Conservation (phyloP, 768 basidiomycete species). For the Nidularia pulvinata region DNA sequence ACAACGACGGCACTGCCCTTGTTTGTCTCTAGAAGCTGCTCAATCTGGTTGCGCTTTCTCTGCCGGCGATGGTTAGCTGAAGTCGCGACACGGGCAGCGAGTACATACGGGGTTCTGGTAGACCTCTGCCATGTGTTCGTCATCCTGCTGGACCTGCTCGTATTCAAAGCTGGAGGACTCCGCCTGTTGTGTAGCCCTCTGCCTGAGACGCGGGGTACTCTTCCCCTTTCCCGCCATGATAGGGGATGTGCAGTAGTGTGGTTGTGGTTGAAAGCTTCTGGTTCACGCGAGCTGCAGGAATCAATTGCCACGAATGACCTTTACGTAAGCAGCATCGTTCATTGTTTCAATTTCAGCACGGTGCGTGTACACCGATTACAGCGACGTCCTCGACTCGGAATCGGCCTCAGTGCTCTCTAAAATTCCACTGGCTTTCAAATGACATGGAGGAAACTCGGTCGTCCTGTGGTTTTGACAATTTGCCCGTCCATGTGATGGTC, state of each 20-base stretch:
- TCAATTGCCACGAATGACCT: neutral
- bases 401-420: neutral
- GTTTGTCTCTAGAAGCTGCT: conserved; percentile 61
- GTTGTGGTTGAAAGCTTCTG: neutral
- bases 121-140: conserved; percentile 49
- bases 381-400: no score
- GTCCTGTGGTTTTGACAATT: no score
- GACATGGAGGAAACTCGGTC: no score
- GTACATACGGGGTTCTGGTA: conserved; percentile 49
- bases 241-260: conserved; percentile 14
- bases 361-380: neutral
- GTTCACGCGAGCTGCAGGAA: neutral
- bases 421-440: neutral
- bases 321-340: conserved; percentile 1
- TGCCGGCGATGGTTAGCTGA: conserved; percentile 8
- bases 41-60: conserved; percentile 60
- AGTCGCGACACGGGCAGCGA: neutral
- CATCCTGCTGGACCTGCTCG: conserved; percentile 36
- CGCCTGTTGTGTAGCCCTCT: conserved; percentile 9
- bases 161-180: conserved; percentile 14
- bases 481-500: no score
- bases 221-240: conserved; percentile 28
- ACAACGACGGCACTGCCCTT: conserved; percentile 66
- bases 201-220: conserved; percentile 16
- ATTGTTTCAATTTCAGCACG: neutral